Evolutionary conservation across 176 grass and related monocot genomes (phyloP).

Genomic region (Phyllostachys edulis): DNA sequence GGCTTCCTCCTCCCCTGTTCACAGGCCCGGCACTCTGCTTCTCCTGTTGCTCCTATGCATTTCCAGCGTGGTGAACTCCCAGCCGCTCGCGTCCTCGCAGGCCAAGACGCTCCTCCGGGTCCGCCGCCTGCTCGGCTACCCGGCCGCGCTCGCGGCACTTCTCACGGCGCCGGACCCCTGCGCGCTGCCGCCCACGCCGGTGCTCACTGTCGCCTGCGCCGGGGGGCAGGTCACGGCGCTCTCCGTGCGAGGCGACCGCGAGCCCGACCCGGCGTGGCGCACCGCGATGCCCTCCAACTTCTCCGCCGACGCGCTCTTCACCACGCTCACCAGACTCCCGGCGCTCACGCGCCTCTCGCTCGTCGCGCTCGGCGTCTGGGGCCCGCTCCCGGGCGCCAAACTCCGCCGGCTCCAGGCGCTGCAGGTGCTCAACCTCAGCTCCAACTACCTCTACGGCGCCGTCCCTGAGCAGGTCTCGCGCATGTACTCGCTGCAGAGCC

Average conservation of each 20-base stretch:
- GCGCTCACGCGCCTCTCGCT: constrained; percentile 51
- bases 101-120: constrained; percentile 65
- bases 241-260: constrained; percentile 49
- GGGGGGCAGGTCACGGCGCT: constrained; percentile 56
- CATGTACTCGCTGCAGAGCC: constrained; percentile 60
- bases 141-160: constrained; percentile 29
- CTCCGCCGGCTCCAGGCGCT: constrained; percentile 63
- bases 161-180: constrained; percentile 42
- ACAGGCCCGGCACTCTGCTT: neutral
- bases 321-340: constrained; percentile 62
- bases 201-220: constrained; percentile 51
- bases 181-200: constrained; percentile 40
- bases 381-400: constrained; percentile 59
- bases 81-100: constrained; percentile 59
- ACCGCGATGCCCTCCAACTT: constrained; percentile 46
- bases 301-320: constrained; percentile 83
- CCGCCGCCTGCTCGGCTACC: constrained; percentile 47
- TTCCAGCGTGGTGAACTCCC: neutral
- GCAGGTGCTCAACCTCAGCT: constrained; percentile 64
- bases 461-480: constrained; percentile 50
- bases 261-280: constrained; percentile 20
- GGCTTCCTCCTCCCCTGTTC: neutral
- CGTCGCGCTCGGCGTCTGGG: constrained; percentile 68
- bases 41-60: constrained; percentile 14
- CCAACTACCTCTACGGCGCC: constrained; percentile 64